Percentiles rank a stretch among this genome's conserved stretches.
These are phyloP conservation scores for Gloeophyllum trabeum DNA, from an alignment of 768 basidiomycete species.

Conservation along the genomic window DNA sequence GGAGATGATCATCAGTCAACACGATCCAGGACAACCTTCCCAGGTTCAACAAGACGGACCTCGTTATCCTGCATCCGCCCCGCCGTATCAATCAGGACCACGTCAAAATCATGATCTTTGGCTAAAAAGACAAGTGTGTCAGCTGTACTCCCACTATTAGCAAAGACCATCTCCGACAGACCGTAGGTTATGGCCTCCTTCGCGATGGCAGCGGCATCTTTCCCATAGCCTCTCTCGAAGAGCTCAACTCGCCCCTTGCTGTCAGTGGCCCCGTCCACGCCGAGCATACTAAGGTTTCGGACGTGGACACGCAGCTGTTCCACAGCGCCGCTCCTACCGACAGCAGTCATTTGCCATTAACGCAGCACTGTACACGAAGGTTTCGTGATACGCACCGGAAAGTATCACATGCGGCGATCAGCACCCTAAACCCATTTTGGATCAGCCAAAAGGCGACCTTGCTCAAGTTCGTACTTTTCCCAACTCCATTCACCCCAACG, in stretches of 20 bases:
- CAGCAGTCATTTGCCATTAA: too few species aligned
- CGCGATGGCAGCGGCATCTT: slow-evolving; percentile 97
- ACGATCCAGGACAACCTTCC: slow-evolving; percentile 1
- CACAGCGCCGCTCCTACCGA: slow-evolving; percentile 80
- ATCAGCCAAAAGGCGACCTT: slow-evolving; percentile 99
- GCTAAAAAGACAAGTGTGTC: slow-evolving; percentile 29
- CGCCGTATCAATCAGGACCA: slow-evolving; percentile 95
- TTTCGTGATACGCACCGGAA: slow-evolving; percentile 49
- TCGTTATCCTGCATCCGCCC: slow-evolving; percentile 99
- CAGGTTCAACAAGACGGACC: slow-evolving; percentile 25
- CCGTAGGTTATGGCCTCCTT: slow-evolving; percentile 91
- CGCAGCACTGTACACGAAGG: too few species aligned
- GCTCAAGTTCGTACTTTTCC: slow-evolving; percentile 94
- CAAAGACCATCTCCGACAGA: slow-evolving; percentile 20
- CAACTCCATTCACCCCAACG: slow-evolving; percentile 97
- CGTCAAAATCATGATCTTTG: slow-evolving; percentile 86
- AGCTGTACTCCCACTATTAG: background rate
- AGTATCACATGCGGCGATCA: slow-evolving; percentile 98
- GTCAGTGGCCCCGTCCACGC: slow-evolving; percentile 52
- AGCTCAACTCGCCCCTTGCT: slow-evolving; percentile 80
- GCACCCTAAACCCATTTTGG: slow-evolving; percentile 84
- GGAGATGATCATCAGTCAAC: slow-evolving; percentile 6
- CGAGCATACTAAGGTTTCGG: slow-evolving; percentile 81
- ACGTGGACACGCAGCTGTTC: slow-evolving; percentile 97
- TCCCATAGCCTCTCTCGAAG: slow-evolving; percentile 94